phyloP scores from a whole-genome alignment of 257 asterid genomes.

The Solanum sejunctum region DNA sequence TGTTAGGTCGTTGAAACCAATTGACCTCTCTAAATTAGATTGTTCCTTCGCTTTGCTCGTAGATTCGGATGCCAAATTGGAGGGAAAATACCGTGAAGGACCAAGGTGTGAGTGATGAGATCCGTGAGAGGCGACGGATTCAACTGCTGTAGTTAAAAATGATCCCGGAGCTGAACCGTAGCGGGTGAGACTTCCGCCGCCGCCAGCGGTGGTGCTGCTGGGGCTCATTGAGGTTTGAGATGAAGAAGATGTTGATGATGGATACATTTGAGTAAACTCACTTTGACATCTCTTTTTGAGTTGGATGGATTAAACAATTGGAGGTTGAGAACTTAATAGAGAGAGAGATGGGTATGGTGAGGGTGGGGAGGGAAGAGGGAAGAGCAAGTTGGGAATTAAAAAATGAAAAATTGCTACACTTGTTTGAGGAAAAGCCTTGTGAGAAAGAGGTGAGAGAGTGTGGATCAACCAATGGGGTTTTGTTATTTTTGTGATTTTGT shows the following conservation, averaged over 20 bases:
- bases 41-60: not conserved
- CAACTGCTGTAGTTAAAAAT: conserved; percentile 37
- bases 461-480: not conserved
- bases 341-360: not conserved
- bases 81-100: conserved; percentile 17
- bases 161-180: conserved; percentile 75
- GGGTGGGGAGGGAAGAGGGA: not conserved
- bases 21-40: conserved; percentile 22
- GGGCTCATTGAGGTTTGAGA: conserved; percentile 47
- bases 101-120: conserved; percentile 7
- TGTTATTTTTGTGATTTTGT: not conserved
- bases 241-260: conserved; percentile 62
- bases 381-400: conserved; percentile 8
- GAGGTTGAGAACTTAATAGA: not conserved
- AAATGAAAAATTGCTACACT: conserved; percentile 5
- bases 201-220: not conserved
- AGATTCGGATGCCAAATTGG: conserved; percentile 22
- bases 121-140: conserved; percentile 27
- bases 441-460: not conserved
- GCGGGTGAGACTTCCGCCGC: conserved; percentile 31
- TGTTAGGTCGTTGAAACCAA: conserved; percentile 8
- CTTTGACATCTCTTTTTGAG: not conserved
- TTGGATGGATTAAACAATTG: not conserved
- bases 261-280: conserved; percentile 25
- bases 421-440: conserved; percentile 7